Evolutionary conservation across 306 rosid genomes (phyloP).

Genomic region (Dalbergia oliveri): DNA sequence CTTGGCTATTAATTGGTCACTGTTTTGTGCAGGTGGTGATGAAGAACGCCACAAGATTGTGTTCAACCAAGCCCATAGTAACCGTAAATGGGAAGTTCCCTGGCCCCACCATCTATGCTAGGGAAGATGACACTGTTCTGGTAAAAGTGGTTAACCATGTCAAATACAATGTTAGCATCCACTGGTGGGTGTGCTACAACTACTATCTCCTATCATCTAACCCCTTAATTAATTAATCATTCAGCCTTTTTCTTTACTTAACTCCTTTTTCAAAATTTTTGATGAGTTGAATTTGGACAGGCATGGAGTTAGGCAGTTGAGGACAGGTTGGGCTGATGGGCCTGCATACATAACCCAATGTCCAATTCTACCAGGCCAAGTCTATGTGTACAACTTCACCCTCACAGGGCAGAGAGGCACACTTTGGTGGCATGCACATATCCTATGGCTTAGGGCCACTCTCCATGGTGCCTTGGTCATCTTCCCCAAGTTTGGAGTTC

Average conservation of each 20-base stretch:
- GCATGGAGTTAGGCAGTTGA: conserved; percentile 84
- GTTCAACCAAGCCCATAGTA: conserved; percentile 63
- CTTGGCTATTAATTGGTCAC: conserved; percentile 41
- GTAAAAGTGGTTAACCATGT: conserved; percentile 73
- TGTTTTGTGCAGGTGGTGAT: conserved; percentile 53
- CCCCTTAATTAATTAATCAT: not conserved
- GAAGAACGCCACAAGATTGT: conserved; percentile 60
- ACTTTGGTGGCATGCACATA: conserved; percentile 92
- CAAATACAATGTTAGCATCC: conserved; percentile 84
- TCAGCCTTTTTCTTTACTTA: not conserved
- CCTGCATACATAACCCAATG: conserved; percentile 94
- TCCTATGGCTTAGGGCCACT: conserved; percentile 91
- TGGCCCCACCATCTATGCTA: conserved; percentile 64
- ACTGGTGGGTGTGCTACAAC: conserved; percentile 63
- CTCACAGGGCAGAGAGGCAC: conserved; percentile 93
- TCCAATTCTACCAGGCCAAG: conserved; percentile 81
- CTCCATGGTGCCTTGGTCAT: conserved; percentile 83
- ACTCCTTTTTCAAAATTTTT: not conserved
- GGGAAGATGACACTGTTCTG: conserved; percentile 62
- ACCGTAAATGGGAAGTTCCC: conserved; percentile 61
- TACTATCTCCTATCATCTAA: not conserved
- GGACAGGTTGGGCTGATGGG: conserved; percentile 94
- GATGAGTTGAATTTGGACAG: conserved; percentile 47
- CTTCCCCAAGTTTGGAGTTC: conserved; percentile 86
- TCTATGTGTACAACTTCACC: conserved; percentile 74